A percentile compares a stretch with the other conserved stretches of the same genome.
Evolutionary conservation across 2,329 filamentous ascomycete genomes (phyloP).

Genomic region (Ophioceras dolichostomum): DNA sequence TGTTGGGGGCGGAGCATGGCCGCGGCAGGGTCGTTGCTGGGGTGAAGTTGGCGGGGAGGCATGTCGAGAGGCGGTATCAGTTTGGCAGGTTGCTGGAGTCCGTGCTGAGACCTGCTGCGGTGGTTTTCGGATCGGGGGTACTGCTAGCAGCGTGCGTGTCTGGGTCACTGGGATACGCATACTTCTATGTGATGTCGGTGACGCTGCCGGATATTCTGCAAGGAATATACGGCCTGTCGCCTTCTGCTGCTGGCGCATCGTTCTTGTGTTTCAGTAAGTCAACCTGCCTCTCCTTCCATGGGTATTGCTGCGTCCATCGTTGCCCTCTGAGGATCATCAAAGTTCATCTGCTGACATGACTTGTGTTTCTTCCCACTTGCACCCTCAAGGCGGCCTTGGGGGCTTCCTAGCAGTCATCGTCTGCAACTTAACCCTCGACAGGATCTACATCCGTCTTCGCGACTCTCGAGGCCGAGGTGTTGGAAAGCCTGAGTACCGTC

Average conservation of each 20-base stretch:
- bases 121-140: conserved; percentile 31
- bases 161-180: conserved; percentile 34
- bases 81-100: conserved; percentile 25
- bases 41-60: no score
- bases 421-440: conserved; percentile 38
- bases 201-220: conserved; percentile 38
- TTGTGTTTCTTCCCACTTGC: no score
- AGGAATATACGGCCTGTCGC: conserved; percentile 33
- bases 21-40: no score
- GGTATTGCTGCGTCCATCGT: no score
- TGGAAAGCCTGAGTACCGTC: conserved; percentile 39
- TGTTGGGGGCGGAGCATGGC: conserved; percentile 15
- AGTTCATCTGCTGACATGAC: conserved; percentile 3
- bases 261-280: conserved; percentile 42
- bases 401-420: conserved; percentile 32
- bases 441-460: conserved; percentile 37
- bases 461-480: conserved; percentile 20
- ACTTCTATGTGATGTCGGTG: conserved; percentile 40
- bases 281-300: background rate
- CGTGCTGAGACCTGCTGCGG: conserved; percentile 33
- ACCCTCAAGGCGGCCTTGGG: conserved; percentile 26
- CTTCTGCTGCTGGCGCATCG: conserved; percentile 36
- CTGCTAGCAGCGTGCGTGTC: conserved; percentile 30
- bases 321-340: background rate
- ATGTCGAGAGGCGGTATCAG: conserved; percentile 25